Base-by-base conservation (phyloP, 1,284 basidiomycete species). In the Ustilago nuda region DNA sequence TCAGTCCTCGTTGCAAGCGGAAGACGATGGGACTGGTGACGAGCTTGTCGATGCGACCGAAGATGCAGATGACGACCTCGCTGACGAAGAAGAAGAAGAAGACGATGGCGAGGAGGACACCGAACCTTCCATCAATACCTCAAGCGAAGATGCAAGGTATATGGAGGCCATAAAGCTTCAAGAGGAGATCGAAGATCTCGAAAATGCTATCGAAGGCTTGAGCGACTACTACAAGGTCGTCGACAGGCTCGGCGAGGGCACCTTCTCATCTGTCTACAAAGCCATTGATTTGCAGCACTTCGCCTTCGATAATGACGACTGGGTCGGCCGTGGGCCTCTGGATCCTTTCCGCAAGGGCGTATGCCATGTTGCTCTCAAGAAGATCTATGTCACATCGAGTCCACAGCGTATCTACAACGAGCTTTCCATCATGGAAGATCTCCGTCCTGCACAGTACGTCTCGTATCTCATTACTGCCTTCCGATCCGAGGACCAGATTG, bases 201-300 rank as follows among this genome's bases (percentile, higher is more conserved):
- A 89, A 64, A 87, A 88, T 41, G 94, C 96, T 86, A 95, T 98
- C 61, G 77, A 84, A 30, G 86, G 87, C 23, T 82, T 90, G 4
- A 86, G 88, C n/a, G 62, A 78, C 27, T 88, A 92, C 76, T 99
- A 97, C 88, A 89, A 89, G 66, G 89, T 98, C 30, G 87, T 98
- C 32, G 96, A 98, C 87, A 90, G 95, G 7, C 89, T 99, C 0
- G 96, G 96, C 15, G 98, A 96, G 72, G 90, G 96, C 30, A 99
- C 96, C 2, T 99, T 99, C 87, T 98, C 96, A 0, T 95, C 95
- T 9, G 96, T 99, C 11, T 99, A 98, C 89, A 98, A 99, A 83
- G 96, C 95, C 0, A 87, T 95, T 76, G 96, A 99, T 86, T 83
- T 92, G 41, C 87, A 90, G 66, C 91, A 92, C 83, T 90, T 93